A percentile compares a stretch with the other conserved stretches of the same genome.
These are phyloP conservation scores for Cyberlindnera mycetangii DNA, from an alignment of 805 yeast genomes.

Conservation along the genomic window DNA sequence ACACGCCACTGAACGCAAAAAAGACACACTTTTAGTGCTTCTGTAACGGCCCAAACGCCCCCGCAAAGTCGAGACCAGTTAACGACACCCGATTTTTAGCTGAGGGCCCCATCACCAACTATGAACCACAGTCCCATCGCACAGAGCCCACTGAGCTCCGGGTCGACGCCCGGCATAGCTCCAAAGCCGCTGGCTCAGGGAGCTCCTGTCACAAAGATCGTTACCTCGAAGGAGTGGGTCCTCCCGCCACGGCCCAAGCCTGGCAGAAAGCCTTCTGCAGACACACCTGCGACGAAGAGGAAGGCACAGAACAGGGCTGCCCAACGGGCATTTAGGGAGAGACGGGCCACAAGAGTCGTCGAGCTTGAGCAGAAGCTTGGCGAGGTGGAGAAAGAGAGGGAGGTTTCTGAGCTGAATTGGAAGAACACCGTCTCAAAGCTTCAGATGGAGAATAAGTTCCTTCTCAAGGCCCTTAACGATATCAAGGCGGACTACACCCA, in stretches of 20 bases:
- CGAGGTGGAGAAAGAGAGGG: slow-evolving; percentile 66
- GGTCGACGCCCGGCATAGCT: slow-evolving; percentile 21
- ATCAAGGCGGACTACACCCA: slow-evolving; percentile 27
- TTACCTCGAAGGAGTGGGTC: slow-evolving; percentile 72
- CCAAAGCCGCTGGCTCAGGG: slow-evolving; percentile 18
- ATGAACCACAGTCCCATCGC: slow-evolving; percentile 11
- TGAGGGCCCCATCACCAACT: slow-evolving; percentile 10
- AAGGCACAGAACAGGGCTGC: slow-evolving; percentile 95
- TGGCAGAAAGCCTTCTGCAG: slow-evolving; percentile 59
- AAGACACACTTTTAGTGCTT: not conserved
- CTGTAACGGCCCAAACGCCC: not conserved
- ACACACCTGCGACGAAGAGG: slow-evolving; percentile 79
- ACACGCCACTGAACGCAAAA: not conserved
- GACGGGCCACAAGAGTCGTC: slow-evolving; percentile 77
- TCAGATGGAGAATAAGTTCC: slow-evolving; percentile 34
- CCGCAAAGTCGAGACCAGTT: not conserved
- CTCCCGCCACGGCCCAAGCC: slow-evolving; percentile 79
- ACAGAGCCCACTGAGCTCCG: slow-evolving; percentile 13
- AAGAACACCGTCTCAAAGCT: slow-evolving; percentile 23
- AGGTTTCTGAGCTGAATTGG: slow-evolving; percentile 43
- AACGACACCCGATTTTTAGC: not conserved
- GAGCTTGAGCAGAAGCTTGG: slow-evolving; percentile 70
- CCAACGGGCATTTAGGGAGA: slow-evolving; percentile 84
- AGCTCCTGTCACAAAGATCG: slow-evolving; percentile 42
- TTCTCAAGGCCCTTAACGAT: slow-evolving; percentile 30